Conservation (phyloP, 306 rosid species). For the Quercus cerris region DNA sequence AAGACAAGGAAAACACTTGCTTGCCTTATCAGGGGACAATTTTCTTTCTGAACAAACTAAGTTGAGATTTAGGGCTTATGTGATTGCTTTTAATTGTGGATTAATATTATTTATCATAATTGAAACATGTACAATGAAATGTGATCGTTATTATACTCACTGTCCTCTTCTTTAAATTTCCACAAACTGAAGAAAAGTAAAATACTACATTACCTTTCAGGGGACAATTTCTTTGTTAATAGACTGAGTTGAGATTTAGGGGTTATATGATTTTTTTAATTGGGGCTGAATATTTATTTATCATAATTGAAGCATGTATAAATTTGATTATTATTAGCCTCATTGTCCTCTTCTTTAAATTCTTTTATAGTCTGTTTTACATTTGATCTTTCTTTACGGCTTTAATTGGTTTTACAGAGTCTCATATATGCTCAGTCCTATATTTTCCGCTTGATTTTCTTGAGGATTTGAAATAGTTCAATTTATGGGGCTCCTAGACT, state of each 20-base stretch:
- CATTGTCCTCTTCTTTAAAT: background rate
- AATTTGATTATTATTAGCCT: background rate
- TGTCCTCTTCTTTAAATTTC: background rate
- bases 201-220: background rate
- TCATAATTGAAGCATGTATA: no score
- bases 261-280: background rate
- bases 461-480: background rate
- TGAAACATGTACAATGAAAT: no score
- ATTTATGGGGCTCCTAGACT: background rate
- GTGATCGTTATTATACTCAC: background rate
- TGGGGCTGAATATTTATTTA: background rate
- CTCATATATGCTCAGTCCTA: background rate
- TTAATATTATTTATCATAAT: background rate
- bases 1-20: no score
- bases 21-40: no score
- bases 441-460: background rate
- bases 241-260: no score
- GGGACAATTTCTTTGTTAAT: background rate
- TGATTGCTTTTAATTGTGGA: background rate
- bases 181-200: background rate
- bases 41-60: no score
- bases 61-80: no score
- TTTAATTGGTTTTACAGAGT: background rate
- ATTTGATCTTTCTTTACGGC: background rate
- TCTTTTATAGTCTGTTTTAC: background rate